A percentile compares a stretch with the other conserved stretches of the same genome.
phyloP scores from a whole-genome alignment of 2,329 filamentous ascomycete species.

The Peltaster fructicola region DNA sequence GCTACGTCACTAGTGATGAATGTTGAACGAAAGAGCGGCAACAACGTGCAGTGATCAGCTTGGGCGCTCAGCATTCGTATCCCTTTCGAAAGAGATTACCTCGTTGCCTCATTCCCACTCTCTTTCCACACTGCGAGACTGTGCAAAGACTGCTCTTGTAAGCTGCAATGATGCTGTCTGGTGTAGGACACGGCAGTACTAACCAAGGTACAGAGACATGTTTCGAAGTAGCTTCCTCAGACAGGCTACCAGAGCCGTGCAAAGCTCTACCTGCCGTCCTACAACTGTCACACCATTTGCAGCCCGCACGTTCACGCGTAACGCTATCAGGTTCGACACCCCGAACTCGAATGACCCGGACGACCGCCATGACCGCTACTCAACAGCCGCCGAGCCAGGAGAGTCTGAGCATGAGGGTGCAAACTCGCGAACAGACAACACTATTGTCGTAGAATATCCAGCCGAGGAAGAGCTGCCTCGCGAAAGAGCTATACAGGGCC shows the following conservation, averaged over 20 bases:
- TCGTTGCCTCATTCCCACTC: too few species aligned
- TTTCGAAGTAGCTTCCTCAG: slow-evolving; percentile 16
- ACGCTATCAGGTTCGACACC: slow-evolving; percentile 8
- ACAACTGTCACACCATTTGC: slow-evolving; percentile 8
- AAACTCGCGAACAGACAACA: slow-evolving; percentile 65
- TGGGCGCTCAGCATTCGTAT: too few species aligned
- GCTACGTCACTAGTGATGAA: too few species aligned
- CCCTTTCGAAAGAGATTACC: too few species aligned
- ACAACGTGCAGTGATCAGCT: too few species aligned
- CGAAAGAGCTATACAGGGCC: slow-evolving; percentile 52
- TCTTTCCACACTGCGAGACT: too few species aligned
- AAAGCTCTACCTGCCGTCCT: slow-evolving; percentile 10
- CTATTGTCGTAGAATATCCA: slow-evolving; percentile 63
- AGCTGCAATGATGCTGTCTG: too few species aligned
- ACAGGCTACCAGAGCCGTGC: slow-evolving; percentile 17
- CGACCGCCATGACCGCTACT: slow-evolving; percentile 15
- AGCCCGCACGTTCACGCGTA: slow-evolving; percentile 10
- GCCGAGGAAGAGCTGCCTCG: slow-evolving; percentile 60
- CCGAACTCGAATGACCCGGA: slow-evolving; percentile 9
- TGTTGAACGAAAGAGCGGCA: too few species aligned
- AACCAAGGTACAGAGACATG: slow-evolving; percentile 9
- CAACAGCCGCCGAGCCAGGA: slow-evolving; percentile 18
- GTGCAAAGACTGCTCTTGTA: too few species aligned
- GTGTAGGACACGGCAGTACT: too few species aligned
- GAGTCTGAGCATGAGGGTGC: slow-evolving; percentile 39